Evolutionary conservation across 306 rosid species (phyloP).

Genomic region (Prunus campanulata): DNA sequence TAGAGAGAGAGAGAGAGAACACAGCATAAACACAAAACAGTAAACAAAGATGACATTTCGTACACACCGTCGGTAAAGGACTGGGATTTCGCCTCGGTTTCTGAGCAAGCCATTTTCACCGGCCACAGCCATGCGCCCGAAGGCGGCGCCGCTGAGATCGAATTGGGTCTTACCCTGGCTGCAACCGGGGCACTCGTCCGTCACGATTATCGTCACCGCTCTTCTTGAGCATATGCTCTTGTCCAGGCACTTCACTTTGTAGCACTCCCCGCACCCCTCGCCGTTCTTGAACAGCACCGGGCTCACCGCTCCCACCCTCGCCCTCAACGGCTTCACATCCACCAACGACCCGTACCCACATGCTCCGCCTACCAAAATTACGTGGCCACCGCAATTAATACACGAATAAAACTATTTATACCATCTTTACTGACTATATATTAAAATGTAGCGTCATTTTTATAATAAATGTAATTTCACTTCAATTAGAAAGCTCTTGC

Average conservation of each 20-base stretch:
- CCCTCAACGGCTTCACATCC: slow-evolving; percentile 81
- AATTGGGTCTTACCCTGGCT: slow-evolving; percentile 64
- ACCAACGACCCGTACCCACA: slow-evolving; percentile 86
- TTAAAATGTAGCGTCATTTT: too few relatives aligned
- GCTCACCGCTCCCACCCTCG: slow-evolving; percentile 86
- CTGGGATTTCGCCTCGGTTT: slow-evolving; percentile 64
- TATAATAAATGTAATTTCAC: too few relatives aligned
- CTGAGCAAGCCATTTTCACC: slow-evolving; percentile 67
- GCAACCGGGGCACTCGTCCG: slow-evolving; percentile 87
- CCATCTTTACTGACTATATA: not conserved
- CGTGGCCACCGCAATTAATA: too few relatives aligned
- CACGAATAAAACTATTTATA: not conserved
- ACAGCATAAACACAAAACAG: not conserved
- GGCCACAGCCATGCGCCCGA: slow-evolving; percentile 73
- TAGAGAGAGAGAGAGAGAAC: too few relatives aligned
- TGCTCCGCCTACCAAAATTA: slow-evolving; percentile 63
- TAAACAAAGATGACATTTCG: not conserved
- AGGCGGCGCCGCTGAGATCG: slow-evolving; percentile 92
- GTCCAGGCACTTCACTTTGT: slow-evolving; percentile 82
- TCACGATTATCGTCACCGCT: slow-evolving; percentile 76
- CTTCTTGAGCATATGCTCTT: slow-evolving; percentile 62
- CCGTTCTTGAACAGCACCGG: slow-evolving; percentile 69
- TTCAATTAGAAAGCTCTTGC: too few relatives aligned
- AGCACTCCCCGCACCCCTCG: slow-evolving; percentile 91
- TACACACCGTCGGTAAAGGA: slow-evolving; percentile 63